Base-by-base conservation (phyloP, 805 yeast genomes). In the Yueomyces sp. region DNA sequence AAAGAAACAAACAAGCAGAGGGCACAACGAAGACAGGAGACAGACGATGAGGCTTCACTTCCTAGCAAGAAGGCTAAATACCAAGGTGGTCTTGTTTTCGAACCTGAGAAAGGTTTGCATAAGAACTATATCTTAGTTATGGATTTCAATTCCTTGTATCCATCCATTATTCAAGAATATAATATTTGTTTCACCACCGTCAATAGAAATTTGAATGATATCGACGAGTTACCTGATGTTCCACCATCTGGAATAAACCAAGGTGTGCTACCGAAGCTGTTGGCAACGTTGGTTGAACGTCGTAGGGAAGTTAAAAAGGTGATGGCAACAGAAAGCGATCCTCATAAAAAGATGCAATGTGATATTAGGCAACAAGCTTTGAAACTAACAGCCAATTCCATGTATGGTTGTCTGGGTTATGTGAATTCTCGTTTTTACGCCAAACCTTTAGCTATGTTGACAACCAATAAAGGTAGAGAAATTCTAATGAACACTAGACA, bases 381-480 rank as follows among this genome's bases (percentile, higher is more conserved):
- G 59, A 92, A 92, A 61, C 71, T 92, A 59, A 94, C 98, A 2
- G 98, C 98, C 30, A 92, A 92, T 64, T 92, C 98, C n/a, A 90
- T 92, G 96, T 92, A 92, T 66, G 98, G 98, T 58, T 92, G 97
- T 74, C 73, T 92, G 54, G 98, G 98, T 52, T 88, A 80, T 61
- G 83, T 82, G 5, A 75, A 82, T 54, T 86, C 96, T 27, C 74
- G 98, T 55, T 92, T 92, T 62, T 90, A 88, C 57, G 98, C 98
- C 9, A 82, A 85, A 56, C 96, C 97, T 0, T 69, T 92, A 52
- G 98, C 98, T 4, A 85, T 85, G 88, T 69, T 92, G 55, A 95
- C 87, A 45, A 92, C 98, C 3, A 82, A 79, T 53, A 85, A 88
- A 62, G 98, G 98, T 55, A 76, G 98, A 67, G 97, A 92, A 61